These are phyloP conservation scores for Quercus lobata DNA, from an alignment of 331 rosid species.

Conservation along the genomic window DNA sequence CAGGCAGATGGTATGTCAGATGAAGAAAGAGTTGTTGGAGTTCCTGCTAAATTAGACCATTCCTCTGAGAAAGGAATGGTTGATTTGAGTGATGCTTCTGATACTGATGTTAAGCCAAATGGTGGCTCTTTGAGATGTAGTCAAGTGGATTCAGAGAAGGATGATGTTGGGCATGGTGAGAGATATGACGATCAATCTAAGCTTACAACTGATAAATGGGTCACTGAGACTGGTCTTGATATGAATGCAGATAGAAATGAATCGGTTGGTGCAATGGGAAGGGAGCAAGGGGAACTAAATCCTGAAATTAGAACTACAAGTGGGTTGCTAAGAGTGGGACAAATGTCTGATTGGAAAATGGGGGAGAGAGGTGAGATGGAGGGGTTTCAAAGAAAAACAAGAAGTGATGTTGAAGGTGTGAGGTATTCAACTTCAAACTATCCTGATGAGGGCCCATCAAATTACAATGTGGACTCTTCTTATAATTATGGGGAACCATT, in stretches of 20 bases:
- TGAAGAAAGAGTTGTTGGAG: constrained; percentile 52
- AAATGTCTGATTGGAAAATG: constrained; percentile 48
- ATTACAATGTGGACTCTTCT: constrained; percentile 31
- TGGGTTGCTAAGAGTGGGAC: constrained; percentile 32
- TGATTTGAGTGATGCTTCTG: constrained; percentile 46
- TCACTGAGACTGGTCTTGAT: constrained; percentile 33
- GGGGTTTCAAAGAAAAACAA: constrained; percentile 36
- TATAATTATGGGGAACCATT: constrained; percentile 39
- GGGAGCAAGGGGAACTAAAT: constrained; percentile 37
- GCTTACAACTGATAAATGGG: constrained; percentile 28
- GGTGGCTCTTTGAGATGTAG: constrained; percentile 31
- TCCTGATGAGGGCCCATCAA: constrained; percentile 66
- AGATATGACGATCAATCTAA: constrained; percentile 26
- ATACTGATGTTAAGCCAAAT: constrained; percentile 44
- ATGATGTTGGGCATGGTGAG: constrained; percentile 25
- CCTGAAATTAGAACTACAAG: constrained; percentile 28
- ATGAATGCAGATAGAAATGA: constrained; percentile 29
- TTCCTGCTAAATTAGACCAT: constrained; percentile 41
- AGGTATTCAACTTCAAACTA: constrained; percentile 60
- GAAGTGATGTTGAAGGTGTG: constrained; percentile 50
- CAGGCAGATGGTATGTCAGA: constrained; percentile 63
- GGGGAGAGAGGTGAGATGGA: constrained; percentile 50
- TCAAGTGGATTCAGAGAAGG: constrained; percentile 38
- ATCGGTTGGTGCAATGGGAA: constrained; percentile 34
- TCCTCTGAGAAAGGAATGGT: constrained; percentile 45